These are phyloP conservation scores for Globisporangium solare DNA, from an alignment of 352 stramenopile genomes.

Conservation along the genomic window DNA sequence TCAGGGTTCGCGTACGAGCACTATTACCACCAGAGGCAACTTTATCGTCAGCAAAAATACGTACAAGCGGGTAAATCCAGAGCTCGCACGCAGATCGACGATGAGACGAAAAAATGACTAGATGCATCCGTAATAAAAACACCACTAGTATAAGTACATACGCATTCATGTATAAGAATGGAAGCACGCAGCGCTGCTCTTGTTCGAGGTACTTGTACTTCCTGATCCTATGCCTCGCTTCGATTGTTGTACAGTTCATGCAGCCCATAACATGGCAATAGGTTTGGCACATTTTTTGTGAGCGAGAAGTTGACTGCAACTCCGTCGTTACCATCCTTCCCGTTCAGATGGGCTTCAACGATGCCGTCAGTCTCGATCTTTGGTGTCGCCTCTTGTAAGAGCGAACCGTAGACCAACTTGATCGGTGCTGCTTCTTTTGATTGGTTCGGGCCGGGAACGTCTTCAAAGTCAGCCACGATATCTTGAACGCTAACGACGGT, in stretches of 20 bases:
- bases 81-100: too few relatives aligned
- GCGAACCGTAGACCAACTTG: background rate
- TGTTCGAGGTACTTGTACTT: background rate
- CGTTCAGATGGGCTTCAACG: background rate
- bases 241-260: conserved; percentile 10
- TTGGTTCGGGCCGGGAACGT: background rate
- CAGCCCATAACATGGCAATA: background rate
- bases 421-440: background rate
- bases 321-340: conserved; percentile 2
- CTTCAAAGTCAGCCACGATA: conserved; percentile 8
- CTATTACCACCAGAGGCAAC: background rate
- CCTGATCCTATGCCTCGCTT: conserved; percentile 10
- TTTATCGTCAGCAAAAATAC: background rate
- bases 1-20: background rate
- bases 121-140: background rate
- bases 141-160: background rate
- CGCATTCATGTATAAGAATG: background rate
- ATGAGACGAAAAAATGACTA: too few relatives aligned
- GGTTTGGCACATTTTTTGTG: background rate
- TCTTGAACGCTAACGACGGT: conserved; percentile 7
- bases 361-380: conserved; percentile 1
- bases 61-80: background rate
- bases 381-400: conserved; percentile 1
- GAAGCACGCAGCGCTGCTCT: background rate
- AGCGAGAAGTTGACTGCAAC: background rate